These are phyloP conservation scores for Trichopus zeylanicus DNA, from an alignment of 116 monocot genomes.

Conservation along the genomic window DNA sequence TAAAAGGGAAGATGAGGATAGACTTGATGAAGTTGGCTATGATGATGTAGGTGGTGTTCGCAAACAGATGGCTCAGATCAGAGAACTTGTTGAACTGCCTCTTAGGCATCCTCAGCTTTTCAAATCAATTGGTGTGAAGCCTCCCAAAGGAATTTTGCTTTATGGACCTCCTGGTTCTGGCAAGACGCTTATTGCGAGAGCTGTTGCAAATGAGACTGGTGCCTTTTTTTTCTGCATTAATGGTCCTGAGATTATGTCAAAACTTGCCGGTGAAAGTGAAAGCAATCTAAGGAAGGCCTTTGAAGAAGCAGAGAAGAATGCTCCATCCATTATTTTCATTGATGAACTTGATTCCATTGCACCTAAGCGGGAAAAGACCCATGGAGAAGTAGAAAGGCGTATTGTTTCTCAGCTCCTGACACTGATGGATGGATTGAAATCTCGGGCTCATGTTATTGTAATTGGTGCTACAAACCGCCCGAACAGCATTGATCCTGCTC, in stretches of 20 bases:
- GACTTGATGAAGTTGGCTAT: slow-evolving; percentile 63
- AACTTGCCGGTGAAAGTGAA: slow-evolving; percentile 73
- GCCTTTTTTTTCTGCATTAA: slow-evolving; percentile 82
- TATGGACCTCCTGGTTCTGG: slow-evolving; percentile 78
- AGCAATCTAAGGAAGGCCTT: slow-evolving; percentile 76
- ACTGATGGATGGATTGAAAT: slow-evolving; percentile 70
- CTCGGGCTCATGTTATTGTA: slow-evolving; percentile 65
- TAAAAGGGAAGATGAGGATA: slow-evolving; percentile 70
- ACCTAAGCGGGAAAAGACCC: slow-evolving; percentile 66
- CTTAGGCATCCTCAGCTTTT: slow-evolving; percentile 71
- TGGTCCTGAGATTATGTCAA: slow-evolving; percentile 79
- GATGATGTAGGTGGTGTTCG: slow-evolving; percentile 74
- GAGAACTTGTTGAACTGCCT: slow-evolving; percentile 71
- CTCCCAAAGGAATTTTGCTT: slow-evolving; percentile 64
- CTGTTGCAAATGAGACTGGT: slow-evolving; percentile 74
- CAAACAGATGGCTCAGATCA: slow-evolving; percentile 75
- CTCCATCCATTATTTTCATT: slow-evolving; percentile 70
- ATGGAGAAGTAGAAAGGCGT: slow-evolving; percentile 74
- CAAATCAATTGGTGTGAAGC: slow-evolving; percentile 78
- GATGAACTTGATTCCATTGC: slow-evolving; percentile 74
- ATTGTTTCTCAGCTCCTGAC: slow-evolving; percentile 74
- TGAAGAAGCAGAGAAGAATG: slow-evolving; percentile 80
- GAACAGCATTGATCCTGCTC: slow-evolving; percentile 65
- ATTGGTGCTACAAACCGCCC: slow-evolving; percentile 65
- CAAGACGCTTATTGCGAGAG: slow-evolving; percentile 66